Conservation (phyloP, 2,329 filamentous ascomycete species). For the Colletotrichum paranaense region DNA sequence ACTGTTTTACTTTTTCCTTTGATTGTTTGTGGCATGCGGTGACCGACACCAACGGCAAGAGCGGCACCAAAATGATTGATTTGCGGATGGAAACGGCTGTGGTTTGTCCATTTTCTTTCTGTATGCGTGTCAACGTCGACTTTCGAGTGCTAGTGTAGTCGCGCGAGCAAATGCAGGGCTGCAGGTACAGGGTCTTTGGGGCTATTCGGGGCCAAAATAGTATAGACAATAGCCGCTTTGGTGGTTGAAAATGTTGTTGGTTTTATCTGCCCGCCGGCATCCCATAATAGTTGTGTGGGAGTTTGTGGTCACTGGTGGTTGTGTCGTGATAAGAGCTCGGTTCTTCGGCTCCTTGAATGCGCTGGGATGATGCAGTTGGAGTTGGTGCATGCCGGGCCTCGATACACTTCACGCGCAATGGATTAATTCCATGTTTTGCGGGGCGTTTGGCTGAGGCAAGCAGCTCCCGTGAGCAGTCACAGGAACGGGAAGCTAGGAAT, state of each 20-base stretch:
- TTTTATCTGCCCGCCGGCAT: neutral
- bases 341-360: neutral
- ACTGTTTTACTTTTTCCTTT: neutral
- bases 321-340: neutral
- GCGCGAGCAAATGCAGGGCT: neutral
- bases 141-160: neutral
- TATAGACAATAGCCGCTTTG: slow-evolving; percentile 18
- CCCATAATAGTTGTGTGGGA: neutral
- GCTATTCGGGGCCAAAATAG: neutral
- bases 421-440: neutral
- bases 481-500: too few relatives aligned
- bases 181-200: neutral
- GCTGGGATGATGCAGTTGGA: neutral
- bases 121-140: neutral
- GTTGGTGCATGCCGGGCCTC: neutral
- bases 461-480: neutral
- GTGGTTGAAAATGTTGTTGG: slow-evolving; percentile 7
- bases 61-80: slow-evolving; percentile 22
- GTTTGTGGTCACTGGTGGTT: neutral
- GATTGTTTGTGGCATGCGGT: neutral
- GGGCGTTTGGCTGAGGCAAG: neutral
- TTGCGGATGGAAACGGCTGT: slow-evolving; percentile 17
- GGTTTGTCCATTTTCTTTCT: neutral
- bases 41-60: slow-evolving; percentile 23
- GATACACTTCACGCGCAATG: neutral